Base-by-base conservation (phyloP, 345 rosid species). In the Capsella bursapastoris region DNA sequence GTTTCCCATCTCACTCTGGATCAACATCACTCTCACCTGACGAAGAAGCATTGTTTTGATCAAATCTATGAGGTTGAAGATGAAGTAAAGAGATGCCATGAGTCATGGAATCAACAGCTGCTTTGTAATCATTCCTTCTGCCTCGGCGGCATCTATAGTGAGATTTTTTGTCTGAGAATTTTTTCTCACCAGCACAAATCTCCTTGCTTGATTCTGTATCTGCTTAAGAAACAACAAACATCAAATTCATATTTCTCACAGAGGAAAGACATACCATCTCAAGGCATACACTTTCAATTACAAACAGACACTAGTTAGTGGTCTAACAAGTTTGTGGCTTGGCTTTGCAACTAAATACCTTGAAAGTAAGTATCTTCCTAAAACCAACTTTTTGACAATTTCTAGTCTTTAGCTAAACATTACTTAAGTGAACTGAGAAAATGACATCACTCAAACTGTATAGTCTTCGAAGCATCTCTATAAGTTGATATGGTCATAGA, bases 101-200 rank as follows among this genome's bases (percentile, higher is more conserved):
- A 50, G 14, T 22, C 31, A 51, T 22, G 56, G 31, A 22, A 22
- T 22, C 31, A 51, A 51, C 32, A 51, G 32, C n/a, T 51, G 12
- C 25, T n/a, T 51, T 51, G 57, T 51, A 51, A 51, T 25, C 57
- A 45, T 45, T 45, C 50, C 50, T 45, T 45, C 49, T 14, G 49
- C 8, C 49, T 45, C 18, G 49, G 1, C 49, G 49, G 7, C 49
- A n/a, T 45, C 50, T 45, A 45, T n/a, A 45, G 22, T 45, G 50
- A 45, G 18, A 45, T 6, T 45, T 45, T n/a, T 45, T 45, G 22
- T 45, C 18, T 0, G 50, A 45, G 8, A 45, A 45, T 18, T 45
- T 2, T n/a, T n/a, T n/a, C 18, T 45, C 22, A 1, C 7, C 9
- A 45, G 8, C 50, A 45, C 50, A 14, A 2, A 14, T 45, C 50